phyloP scores from a whole-genome alignment of 2,329 filamentous ascomycete genomes.

The Sclerotinia nivalis region DNA sequence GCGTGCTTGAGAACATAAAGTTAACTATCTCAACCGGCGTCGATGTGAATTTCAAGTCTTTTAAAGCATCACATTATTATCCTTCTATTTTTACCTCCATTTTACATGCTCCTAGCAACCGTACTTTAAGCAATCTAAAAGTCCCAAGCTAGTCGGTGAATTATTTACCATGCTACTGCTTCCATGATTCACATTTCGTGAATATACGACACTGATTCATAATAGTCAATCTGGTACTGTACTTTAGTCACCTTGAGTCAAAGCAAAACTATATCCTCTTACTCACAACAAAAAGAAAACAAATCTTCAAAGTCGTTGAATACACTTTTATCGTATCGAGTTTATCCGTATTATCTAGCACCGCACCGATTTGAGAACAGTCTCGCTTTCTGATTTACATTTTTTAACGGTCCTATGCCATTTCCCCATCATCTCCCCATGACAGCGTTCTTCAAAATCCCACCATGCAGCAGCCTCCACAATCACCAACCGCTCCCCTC shows the following conservation, averaged over 20 bases:
- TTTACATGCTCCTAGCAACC: neutral
- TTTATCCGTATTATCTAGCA: neutral
- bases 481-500: neutral
- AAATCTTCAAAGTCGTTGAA: neutral
- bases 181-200: neutral
- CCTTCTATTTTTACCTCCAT: neutral
- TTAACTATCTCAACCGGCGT: neutral
- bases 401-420: neutral
- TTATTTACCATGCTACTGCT: neutral
- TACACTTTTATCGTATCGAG: neutral
- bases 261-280: neutral
- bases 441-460: neutral
- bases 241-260: neutral
- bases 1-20: neutral
- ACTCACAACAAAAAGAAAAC: neutral
- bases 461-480: constrained; percentile 1
- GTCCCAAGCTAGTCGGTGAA: neutral
- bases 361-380: neutral
- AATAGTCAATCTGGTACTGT: neutral
- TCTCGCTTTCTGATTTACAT: neutral
- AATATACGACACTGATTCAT: neutral
- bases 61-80: neutral
- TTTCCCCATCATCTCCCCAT: neutral
- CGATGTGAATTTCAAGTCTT: neutral
- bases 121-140: neutral